phyloP scores from a whole-genome alignment of 257 asterid genomes.

The Solanum pinnatisectum region DNA sequence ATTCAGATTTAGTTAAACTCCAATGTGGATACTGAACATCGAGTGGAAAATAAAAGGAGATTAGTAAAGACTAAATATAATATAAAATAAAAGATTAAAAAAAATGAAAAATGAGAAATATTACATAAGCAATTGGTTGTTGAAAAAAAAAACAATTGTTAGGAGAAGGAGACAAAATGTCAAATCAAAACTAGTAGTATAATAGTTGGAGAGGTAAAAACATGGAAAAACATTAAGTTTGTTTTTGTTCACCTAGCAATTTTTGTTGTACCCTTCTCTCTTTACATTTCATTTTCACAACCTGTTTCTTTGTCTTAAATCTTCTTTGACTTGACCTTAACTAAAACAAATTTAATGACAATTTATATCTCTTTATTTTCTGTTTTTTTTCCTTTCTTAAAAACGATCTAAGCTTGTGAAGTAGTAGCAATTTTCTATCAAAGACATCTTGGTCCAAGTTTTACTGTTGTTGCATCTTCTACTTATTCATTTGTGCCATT shows the following conservation, averaged over 20 bases:
- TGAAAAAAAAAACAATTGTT: neutral
- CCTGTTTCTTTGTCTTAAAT: neutral
- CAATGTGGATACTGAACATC: rapidly evolving
- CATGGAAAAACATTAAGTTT: neutral
- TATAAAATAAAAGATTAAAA: neutral
- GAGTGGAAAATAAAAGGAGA: too few species aligned
- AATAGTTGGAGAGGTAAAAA: neutral
- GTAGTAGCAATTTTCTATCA: neutral
- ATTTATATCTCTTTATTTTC: neutral
- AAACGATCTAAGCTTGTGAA: neutral
- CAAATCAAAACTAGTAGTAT: neutral
- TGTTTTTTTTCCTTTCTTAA: neutral
- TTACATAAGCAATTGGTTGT: neutral
- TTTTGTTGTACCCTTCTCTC: neutral
- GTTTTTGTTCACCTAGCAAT: neutral
- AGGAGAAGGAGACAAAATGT: neutral
- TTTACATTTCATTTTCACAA: neutral
- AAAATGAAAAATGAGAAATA: neutral
- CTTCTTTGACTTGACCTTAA: neutral
- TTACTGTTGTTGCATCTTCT: neutral
- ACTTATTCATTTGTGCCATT: neutral
- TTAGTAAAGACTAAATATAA: too few species aligned
- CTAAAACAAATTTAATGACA: neutral
- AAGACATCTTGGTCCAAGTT: neutral
- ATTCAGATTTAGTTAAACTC: too few species aligned